These are phyloP conservation scores for Cercospora citrullina DNA, from an alignment of 2,329 filamentous ascomycete species.

Conservation along the genomic window DNA sequence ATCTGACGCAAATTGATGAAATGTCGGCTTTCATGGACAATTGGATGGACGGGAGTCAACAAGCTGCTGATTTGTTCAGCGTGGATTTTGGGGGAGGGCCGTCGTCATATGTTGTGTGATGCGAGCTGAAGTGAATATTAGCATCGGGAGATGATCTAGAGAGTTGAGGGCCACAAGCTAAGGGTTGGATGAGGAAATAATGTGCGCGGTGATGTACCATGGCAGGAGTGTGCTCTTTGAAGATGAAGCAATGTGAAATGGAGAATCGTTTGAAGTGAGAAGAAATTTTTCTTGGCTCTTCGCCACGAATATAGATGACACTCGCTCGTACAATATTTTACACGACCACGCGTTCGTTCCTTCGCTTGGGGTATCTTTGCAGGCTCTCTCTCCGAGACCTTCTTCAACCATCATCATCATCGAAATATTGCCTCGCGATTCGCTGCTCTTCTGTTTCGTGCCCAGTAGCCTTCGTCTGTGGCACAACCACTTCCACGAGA, in stretches of 20 bases:
- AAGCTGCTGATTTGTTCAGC: constrained; percentile 17
- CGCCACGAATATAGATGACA: neutral
- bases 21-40: constrained; percentile 22
- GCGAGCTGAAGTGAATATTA: neutral
- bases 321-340: neutral
- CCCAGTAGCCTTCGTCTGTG: neutral
- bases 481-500: neutral
- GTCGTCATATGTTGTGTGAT: neutral
- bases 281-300: neutral
- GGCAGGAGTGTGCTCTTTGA: neutral
- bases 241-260: too few relatives aligned
- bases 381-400: neutral
- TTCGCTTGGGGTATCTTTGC: neutral
- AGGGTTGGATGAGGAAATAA: neutral
- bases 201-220: neutral
- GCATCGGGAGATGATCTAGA: too few relatives aligned
- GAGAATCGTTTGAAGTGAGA: neutral
- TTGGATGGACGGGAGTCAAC: constrained; percentile 23
- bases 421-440: neutral
- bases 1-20: constrained; percentile 15
- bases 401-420: neutral
- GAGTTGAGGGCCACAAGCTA: too few relatives aligned
- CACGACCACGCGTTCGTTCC: neutral
- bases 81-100: constrained; percentile 10
- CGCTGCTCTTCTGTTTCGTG: neutral